phyloP scores from a whole-genome alignment of 2,329 filamentous ascomycete genomes.

The Ophiostoma himal-ulmi region DNA sequence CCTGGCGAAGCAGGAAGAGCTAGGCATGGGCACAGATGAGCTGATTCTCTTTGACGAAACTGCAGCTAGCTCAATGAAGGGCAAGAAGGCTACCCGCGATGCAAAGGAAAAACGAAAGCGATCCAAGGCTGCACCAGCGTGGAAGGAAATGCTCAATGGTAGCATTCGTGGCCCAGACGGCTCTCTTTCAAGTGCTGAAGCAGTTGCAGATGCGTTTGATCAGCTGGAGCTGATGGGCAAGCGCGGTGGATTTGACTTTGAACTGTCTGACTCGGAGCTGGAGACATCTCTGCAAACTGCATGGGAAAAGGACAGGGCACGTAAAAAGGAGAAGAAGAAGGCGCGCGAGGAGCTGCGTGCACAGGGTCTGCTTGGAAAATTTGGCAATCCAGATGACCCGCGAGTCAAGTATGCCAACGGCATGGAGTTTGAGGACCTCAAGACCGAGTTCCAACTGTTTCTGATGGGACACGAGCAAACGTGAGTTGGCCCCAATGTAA shows the following conservation, averaged over 20 bases:
- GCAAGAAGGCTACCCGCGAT: neutral
- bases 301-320: conserved; percentile 63
- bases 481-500: conserved; percentile 41
- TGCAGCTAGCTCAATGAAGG: conserved; percentile 20
- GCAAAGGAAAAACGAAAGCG: conserved; percentile 8
- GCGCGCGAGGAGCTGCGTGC: conserved; percentile 63
- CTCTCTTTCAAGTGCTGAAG: conserved; percentile 37
- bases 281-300: conserved; percentile 52
- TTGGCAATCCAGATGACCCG: conserved; percentile 51
- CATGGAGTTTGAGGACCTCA: conserved; percentile 64
- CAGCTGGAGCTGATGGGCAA: conserved; percentile 67
- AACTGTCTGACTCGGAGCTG: conserved; percentile 62
- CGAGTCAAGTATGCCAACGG: conserved; percentile 66
- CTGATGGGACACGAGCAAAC: conserved; percentile 56
- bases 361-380: conserved; percentile 59
- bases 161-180: conserved; percentile 25
- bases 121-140: neutral
- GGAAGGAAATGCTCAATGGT: neutral
- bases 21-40: conserved; percentile 56
- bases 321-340: conserved; percentile 65
- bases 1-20: conserved; percentile 56
- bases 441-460: conserved; percentile 66
- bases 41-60: conserved; percentile 49
- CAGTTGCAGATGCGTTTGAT: conserved; percentile 48
- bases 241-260: conserved; percentile 35